Base-by-base conservation (phyloP, 2,329 filamentous ascomycete genomes). In the Talaromyces sp. region DNA sequence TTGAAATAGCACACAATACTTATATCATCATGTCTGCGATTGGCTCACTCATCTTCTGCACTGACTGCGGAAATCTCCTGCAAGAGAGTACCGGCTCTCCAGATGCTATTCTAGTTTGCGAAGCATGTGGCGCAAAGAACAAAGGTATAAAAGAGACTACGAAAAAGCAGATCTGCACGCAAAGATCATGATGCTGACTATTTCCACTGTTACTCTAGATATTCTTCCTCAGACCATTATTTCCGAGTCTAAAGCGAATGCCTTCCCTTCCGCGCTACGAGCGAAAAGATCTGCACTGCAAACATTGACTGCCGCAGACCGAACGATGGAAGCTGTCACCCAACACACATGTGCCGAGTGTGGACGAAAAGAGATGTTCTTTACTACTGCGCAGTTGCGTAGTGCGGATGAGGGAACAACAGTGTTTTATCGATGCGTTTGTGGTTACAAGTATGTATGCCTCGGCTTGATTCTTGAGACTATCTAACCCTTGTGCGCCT, bases 351-450 rank as follows among this genome's bases (percentile, higher is more conserved):
- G 94, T 71, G 83, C 87, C 46, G 86, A 91, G 67, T 97, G 94
- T 72, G 90, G 88, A 15, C 80, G 85, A 55, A 86, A 85, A 55
- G 87, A 96, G 70, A 91, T 97, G 73, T 88, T 86, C 66, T 97
- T 87, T 72, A 89, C 90, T 52, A 88, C 88, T 2, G 84, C 91
- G 61, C 94, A 99, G 73, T 78, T 96, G 67, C 87, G 93, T 66
- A 87, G 91, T 79, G 94, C 93, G 56, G 94, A 99, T 73, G 93
- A 97, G 84, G 94, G 94, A 61, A 90, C 88, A 63, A 97, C 93
- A 0, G 84, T 96, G 56, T 95, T 97, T 69, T 96, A 91, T 76
- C 87, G 82, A 60, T 97, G 92, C 76, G 85, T 91, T 59, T 97
- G 92, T 71, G 89, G 90, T 60, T 80, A 90, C 75, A 92, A 89